Base-by-base conservation (phyloP, 1,284 basidiomycete species). In the Taiwanofungus camphoratus region DNA sequence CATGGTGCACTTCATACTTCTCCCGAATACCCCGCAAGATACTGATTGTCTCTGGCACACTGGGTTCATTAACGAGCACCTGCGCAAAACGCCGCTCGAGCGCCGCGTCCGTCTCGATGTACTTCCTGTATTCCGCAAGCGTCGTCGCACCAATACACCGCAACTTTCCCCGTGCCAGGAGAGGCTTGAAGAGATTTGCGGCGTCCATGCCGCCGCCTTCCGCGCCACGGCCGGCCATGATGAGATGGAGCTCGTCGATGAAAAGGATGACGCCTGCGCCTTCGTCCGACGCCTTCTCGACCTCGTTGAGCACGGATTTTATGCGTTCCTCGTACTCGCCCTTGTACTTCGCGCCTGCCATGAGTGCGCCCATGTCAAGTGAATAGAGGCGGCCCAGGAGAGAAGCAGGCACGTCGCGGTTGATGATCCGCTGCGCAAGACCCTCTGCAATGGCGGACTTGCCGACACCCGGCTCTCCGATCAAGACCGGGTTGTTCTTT, bases 251-350 rank as follows among this genome's bases (percentile, higher is more conserved):
- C 62, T 98, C 95, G 59, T 99, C 94, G 56, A 98, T 85, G 71
- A 98, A 98, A 29, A 99, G 78, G 52, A 98, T 92, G 57, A 97
- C 80, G 19, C 86, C 84, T 3, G 71, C 79, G 33, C 90, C 92
- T 36, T 92, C 79, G 43, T 92, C 82, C 0, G 83, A 73, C 3
- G 89, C 81, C 66, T 96, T 94, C 65, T 98, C 95, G 49, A 98
- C 85, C 66, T 99, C 96, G 63, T 82, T 81, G 39, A 98, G 70
- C 46, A 98, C 92, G 11, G 86, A 73, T 67, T 97, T 98, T 67
- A 98, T 82, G 37, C 95, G 87, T 63, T 99, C 95, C 67, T 99
- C 95, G 66, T 94, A 99, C 68, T 98, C 92, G 48, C 94, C 94
- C 64, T 92, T 92, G 71, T 91, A 95, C 64, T 92, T 93, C 26